Evolutionary conservation across 2,329 filamentous ascomycete genomes (phyloP), one percentile per base, ranked within the genome.

Genomic region (Chaetomium sp.): DNA sequence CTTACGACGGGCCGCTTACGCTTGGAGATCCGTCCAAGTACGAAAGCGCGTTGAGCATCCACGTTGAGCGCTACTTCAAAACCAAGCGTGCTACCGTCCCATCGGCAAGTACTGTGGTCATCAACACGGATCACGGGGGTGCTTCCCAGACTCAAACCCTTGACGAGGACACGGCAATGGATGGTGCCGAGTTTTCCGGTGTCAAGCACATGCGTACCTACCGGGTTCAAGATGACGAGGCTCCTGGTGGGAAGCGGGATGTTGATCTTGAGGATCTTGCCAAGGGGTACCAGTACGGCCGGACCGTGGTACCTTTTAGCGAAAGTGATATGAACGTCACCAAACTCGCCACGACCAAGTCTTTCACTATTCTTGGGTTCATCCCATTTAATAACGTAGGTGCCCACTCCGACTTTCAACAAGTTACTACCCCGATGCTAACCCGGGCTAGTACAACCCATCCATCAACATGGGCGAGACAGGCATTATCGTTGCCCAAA

Each of bases 231-330:
- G 89, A 96, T 59, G 80, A 86, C 5, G 76, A 80, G 41, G 85
- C 84, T 0, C 84, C 87, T 0, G 90, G 89, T 12, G 88, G 88
- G 10, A 95, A 92, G 72, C 80, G 79, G 53, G 89, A 96, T 52
- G 85, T 99, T 33, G 83, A 88, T 34, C 84, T 84, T 56, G 91
- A 95, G 11, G 82, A 89, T 12, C 78, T 99, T 40, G 89, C 89
- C n/a, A 95, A 91, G 69, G 94, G 94, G 0, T 99, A 92, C 66
- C 86, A 90, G 66, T 99, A 99, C 68, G 94, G 94, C 46, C 82
- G 91, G 55, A 96, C 92, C 0, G 90, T 89, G 2, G 92, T 99
- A 1, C 86, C 88, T 62, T 96, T 99, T 62, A 89, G 84, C 61
- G 86, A 91, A 63, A 87, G 87, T 0, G 92, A 99, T 65, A 81